Percentiles rank a stretch among this genome's conserved stretches.
Conservation (phyloP, 78 protist genomes). For the slime mould (Dictyostelium discoideum) region DNA sequence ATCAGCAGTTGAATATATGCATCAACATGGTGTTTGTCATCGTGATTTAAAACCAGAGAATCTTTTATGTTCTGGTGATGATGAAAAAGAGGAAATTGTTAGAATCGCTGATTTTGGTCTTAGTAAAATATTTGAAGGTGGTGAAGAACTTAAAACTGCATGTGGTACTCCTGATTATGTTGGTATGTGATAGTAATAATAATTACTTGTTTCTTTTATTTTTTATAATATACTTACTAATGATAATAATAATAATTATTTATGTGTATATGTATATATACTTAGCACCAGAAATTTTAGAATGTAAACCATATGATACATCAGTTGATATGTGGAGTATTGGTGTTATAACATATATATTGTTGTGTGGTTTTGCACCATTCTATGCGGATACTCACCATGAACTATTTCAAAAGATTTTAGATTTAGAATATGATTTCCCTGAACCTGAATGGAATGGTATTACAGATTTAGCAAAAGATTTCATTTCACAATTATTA, state of each 20-base stretch:
- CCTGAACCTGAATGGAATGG: slow-evolving; percentile 92
- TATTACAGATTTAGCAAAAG: slow-evolving; percentile 84
- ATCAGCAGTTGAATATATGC: slow-evolving; percentile 84
- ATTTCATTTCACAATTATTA: slow-evolving; percentile 78
- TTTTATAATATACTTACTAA: no score
- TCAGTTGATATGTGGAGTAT: slow-evolving; percentile 89
- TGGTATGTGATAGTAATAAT: not conserved
- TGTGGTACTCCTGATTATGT: slow-evolving; percentile 90
- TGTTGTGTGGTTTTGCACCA: slow-evolving; percentile 95
- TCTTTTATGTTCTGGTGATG: slow-evolving; percentile 76
- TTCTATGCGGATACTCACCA: slow-evolving; percentile 90
- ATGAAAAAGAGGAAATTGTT: slow-evolving; percentile 74
- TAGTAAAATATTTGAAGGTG: slow-evolving; percentile 80
- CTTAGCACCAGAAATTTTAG: slow-evolving; percentile 79
- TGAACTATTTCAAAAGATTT: slow-evolving; percentile 91
- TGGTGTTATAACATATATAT: slow-evolving; percentile 84
- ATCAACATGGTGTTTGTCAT: slow-evolving; percentile 81
- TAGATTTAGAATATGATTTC: slow-evolving; percentile 90
- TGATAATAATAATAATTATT: not conserved
- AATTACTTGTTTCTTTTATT: not conserved
- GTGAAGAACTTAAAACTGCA: slow-evolving; percentile 73
- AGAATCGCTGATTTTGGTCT: slow-evolving; percentile 84
- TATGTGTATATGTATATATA: no score
- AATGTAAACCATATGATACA: slow-evolving; percentile 73
- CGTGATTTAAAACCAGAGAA: slow-evolving; percentile 87